Base-by-base conservation (phyloP, 192 early-diverging fungal genomes). In the Rhizophagus sp. region DNA sequence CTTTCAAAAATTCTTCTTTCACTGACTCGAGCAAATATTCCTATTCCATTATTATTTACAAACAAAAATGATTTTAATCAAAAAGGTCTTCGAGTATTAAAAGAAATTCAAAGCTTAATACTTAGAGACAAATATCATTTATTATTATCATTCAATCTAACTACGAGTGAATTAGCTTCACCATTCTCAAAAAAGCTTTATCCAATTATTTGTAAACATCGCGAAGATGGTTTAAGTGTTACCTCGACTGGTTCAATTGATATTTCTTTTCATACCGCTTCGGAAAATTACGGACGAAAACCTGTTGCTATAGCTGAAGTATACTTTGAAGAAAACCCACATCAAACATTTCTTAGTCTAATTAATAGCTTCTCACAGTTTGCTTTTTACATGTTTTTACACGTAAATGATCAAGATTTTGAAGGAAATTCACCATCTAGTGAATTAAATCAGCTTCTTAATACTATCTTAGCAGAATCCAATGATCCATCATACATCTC, bases 31-130 rank as follows among this genome's bases (percentile, higher is more conserved):
- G 27, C 69, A n/a, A 71, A 71, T 44, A 71, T 71, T 36, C 69
- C 69, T n/a, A 41, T 71, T n/a, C 69, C 69, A 22, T n/a, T 71
- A 22, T 22, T 71, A 36, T 71, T 71, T 30, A 71, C 69, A 13
- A 33, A 71, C 15, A 10, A 71, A 41, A 17, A 19, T 33, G 22
- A 41, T n/a, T 71, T 11, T n/a, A 36, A 2, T 71, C 33, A 33
- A n/a, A 71, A 71, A 71, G 69, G 69, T 71, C 22, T 71, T 10
- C 24, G 22, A 13, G 69, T 71, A 8, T 39, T 71, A 15, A 36
- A 3, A 36, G 69, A 13, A n/a, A n/a, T 71, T n/a, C 69, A 27
- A 44, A n/a, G 8, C 22, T 39, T 71, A 41, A 9, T 71, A 71
- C 13, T 41, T 39, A 13, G 9, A 41, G 39, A 71, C 11, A 41